These are phyloP conservation scores for Yamadazyma atmosphaerica DNA, from an alignment of 1,139 yeast species.

Conservation along the genomic window DNA sequence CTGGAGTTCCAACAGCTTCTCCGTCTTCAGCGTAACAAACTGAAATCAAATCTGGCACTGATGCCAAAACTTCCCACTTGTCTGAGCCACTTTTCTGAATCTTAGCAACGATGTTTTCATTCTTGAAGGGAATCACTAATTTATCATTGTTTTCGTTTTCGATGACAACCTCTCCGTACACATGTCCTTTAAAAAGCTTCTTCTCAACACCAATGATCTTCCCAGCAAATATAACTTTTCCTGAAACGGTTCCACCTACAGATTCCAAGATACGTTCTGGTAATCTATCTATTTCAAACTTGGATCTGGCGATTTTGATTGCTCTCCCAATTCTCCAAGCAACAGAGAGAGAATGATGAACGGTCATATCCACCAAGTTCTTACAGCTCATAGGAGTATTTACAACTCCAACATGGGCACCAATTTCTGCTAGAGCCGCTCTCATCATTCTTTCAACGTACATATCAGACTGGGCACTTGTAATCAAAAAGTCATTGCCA, in stretches of 20 bases:
- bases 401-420: constrained; percentile 39
- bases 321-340: constrained; percentile 53
- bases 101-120: constrained; percentile 41
- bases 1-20: constrained; percentile 48
- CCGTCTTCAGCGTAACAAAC: constrained; percentile 44
- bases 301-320: constrained; percentile 34
- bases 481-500: constrained; percentile 38
- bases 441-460: constrained; percentile 38
- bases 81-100: constrained; percentile 17
- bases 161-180: constrained; percentile 46
- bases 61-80: constrained; percentile 25
- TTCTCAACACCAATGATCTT: constrained; percentile 45
- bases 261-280: constrained; percentile 38
- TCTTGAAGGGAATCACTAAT: constrained; percentile 44
- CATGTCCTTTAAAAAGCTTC: constrained; percentile 42
- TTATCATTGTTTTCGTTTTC: constrained; percentile 22
- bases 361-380: constrained; percentile 21
- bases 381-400: constrained; percentile 29
- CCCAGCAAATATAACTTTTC: constrained; percentile 38
- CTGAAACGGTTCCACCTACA: constrained; percentile 33
- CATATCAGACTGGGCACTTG: constrained; percentile 31
- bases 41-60: constrained; percentile 49
- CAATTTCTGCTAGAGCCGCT: constrained; percentile 40
- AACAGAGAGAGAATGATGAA: constrained; percentile 35
- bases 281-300: constrained; percentile 31